Conservation (phyloP, 257 asterid species). For the Solanum lignicaule region DNA sequence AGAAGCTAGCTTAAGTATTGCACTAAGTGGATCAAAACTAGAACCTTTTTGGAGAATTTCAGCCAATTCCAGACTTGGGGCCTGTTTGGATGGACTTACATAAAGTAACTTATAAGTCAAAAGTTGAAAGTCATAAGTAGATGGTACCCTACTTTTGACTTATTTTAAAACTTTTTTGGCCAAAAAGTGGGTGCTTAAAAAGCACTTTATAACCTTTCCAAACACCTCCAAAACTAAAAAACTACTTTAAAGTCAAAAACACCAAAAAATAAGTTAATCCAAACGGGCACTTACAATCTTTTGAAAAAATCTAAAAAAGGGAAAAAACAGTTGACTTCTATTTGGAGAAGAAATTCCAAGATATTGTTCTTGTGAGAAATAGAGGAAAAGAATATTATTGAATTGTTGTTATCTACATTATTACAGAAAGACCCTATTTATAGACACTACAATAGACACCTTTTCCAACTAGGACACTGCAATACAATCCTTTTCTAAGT, state of each 20-base stretch:
- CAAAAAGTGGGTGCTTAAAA: not conserved
- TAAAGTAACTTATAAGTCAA: not conserved
- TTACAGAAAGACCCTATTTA: no score
- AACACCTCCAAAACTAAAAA: not conserved
- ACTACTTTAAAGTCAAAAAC: not conserved
- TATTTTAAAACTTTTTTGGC: not conserved
- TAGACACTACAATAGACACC: no score
- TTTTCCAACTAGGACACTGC: no score
- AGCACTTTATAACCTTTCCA: not conserved
- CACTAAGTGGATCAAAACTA: not conserved
- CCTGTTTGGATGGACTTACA: not conserved
- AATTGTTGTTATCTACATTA: no score
- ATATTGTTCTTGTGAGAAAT: not conserved
- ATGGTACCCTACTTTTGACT: not conserved
- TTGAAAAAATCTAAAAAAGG: not conserved
- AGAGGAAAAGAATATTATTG: no score
- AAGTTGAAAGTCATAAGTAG: not conserved
- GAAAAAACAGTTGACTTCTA: not conserved
- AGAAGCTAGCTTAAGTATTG: not conserved
- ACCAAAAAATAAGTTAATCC: not conserved
- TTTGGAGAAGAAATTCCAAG: not conserved
- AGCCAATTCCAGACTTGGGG: not conserved
- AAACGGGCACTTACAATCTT: not conserved
- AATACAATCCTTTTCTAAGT: no score
- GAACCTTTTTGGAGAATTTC: not conserved